Conservation (phyloP, 768 basidiomycete genomes). For the Kwoniella dendrophila region DNA sequence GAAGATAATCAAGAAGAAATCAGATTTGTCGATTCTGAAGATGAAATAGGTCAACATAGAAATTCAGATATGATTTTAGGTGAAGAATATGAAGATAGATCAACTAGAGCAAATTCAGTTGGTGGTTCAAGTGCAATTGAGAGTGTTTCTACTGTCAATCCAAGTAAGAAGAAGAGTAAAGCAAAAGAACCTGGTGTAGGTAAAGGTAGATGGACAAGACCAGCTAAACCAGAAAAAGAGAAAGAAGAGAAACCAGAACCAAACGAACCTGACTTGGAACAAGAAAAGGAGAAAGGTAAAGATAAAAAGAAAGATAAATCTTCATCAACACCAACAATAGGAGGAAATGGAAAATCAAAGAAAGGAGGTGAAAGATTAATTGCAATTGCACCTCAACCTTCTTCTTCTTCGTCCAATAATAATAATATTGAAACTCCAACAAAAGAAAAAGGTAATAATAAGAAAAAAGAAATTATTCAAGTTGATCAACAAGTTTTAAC, state of each 20-base stretch:
- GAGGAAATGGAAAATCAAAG: not conserved
- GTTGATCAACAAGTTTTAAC: no score
- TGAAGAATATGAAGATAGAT: conserved; percentile 25
- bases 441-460: no score
- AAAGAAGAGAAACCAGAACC: conserved; percentile 23
- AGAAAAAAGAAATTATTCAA: no score
- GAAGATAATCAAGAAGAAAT: conserved; percentile 19
- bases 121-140: conserved; percentile 22
- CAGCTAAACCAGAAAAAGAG: conserved; percentile 33
- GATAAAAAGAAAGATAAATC: no score
- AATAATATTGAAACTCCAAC: no score
- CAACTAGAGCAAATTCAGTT: conserved; percentile 10
- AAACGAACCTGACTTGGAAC: no score
- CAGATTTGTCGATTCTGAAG: conserved; percentile 18
- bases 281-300: no score
- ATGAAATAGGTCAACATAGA: conserved; percentile 12
- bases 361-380: not conserved
- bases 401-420: not conserved
- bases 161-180: conserved; percentile 22
- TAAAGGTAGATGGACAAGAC: conserved; percentile 43
- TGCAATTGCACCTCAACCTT: conserved; percentile 5
- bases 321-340: conserved; percentile 3
- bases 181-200: conserved; percentile 44
- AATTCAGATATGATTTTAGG: conserved; percentile 9
- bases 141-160: not conserved